Percentiles rank a stretch among this genome's conserved stretches.
phyloP scores from a whole-genome alignment of 2,329 filamentous ascomycete species.

The Tricladium varicosporioides region DNA sequence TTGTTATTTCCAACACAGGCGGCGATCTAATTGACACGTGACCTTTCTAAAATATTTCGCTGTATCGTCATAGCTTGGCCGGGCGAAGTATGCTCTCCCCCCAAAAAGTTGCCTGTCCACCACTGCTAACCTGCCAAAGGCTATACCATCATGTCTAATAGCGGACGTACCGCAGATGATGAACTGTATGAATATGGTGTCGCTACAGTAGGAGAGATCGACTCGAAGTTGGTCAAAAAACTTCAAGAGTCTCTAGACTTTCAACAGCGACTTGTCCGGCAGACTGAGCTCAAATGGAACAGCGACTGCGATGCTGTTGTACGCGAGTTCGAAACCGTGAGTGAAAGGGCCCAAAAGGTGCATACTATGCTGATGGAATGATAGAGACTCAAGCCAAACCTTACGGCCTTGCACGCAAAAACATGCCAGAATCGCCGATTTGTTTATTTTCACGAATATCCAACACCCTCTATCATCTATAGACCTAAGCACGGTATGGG shows the following conservation, averaged over 20 bases:
- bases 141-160: conserved; percentile 9
- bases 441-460: no score
- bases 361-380: conserved; percentile 8
- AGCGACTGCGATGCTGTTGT: conserved; percentile 5
- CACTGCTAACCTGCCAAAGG: background rate
- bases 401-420: no score
- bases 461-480: no score
- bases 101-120: conserved; percentile 3
- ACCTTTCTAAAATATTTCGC: no score
- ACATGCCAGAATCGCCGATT: no score
- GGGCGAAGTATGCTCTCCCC: background rate
- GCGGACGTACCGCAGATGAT: conserved; percentile 3
- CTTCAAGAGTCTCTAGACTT: conserved; percentile 3
- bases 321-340: conserved; percentile 8
- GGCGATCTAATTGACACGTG: no score
- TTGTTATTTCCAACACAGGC: no score
- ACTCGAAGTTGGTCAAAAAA: conserved; percentile 9
- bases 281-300: conserved; percentile 10
- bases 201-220: conserved; percentile 5
- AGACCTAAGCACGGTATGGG: no score
- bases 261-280: conserved; percentile 1
- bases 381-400: no score
- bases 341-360: conserved; percentile 6
- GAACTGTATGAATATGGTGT: conserved; percentile 7
- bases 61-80: conserved; percentile 1